Conservation (phyloP, 192 early-diverging fungal species). For the Coemansia reversa region DNA sequence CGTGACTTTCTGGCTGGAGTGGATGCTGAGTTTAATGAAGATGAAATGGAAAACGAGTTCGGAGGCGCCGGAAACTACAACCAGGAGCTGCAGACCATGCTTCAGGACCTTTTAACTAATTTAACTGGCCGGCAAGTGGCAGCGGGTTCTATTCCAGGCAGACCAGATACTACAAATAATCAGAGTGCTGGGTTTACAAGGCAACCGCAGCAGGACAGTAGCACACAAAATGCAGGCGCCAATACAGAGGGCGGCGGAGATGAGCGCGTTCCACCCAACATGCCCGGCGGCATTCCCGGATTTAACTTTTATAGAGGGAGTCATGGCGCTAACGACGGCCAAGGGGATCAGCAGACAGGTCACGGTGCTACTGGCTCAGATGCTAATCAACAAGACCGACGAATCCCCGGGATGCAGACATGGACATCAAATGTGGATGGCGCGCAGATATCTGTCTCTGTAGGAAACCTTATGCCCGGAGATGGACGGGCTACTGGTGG, state of each 20-base stretch:
- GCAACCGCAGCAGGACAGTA: neutral
- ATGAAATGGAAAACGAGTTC: conserved; percentile 57
- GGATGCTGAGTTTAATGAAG: conserved; percentile 20
- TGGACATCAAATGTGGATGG: conserved; percentile 43
- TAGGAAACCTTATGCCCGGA: conserved; percentile 24
- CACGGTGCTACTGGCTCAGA: neutral
- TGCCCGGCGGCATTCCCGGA: conserved; percentile 16
- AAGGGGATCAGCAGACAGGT: neutral
- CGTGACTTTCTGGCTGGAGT: conserved; percentile 40
- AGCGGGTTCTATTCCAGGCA: neutral
- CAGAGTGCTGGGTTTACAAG: neutral
- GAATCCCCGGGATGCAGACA: conserved; percentile 32
- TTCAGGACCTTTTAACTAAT: conserved; percentile 42
- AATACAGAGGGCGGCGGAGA: conserved; percentile 1
- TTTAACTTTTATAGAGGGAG: conserved; percentile 8
- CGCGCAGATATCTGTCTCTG: conserved; percentile 39
- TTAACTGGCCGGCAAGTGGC: conserved; percentile 31
- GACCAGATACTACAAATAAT: neutral
- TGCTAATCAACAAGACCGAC: conserved; percentile 3
- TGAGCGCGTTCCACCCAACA: neutral
- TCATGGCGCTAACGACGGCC: neutral
- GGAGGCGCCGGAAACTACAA: conserved; percentile 56
- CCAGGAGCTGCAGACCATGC: conserved; percentile 45
- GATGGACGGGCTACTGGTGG: neutral
- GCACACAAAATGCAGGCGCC: neutral